A percentile compares a stretch with the other conserved stretches of the same genome.
Conservation (phyloP, 139 green algal genomes). For the Pycnococcus provasolii region DNA sequence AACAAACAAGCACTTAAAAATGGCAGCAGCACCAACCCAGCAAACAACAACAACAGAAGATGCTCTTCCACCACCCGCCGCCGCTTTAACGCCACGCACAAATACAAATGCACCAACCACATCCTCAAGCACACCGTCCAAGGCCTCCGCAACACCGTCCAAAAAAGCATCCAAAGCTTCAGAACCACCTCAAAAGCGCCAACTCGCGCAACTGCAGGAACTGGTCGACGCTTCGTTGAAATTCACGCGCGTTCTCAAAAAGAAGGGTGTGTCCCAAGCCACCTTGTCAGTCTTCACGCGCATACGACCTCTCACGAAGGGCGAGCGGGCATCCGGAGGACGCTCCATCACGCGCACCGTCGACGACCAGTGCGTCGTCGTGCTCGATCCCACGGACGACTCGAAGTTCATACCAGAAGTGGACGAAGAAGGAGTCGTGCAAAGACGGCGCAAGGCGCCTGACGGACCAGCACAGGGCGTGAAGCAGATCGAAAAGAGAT, state of each 20-base stretch:
- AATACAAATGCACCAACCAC: too few relatives aligned
- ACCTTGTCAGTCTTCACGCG: background rate
- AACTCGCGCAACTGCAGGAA: slow-evolving; percentile 6
- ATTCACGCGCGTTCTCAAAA: slow-evolving; percentile 24
- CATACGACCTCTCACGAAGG: too few relatives aligned
- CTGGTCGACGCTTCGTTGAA: slow-evolving; percentile 20
- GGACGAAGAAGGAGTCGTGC: slow-evolving; percentile 7
- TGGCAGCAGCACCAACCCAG: too few relatives aligned
- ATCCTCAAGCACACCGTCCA: too few relatives aligned
- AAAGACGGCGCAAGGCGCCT: background rate
- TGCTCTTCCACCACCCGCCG: too few relatives aligned
- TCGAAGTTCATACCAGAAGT: background rate
- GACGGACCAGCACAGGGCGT: background rate
- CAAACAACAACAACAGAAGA: too few relatives aligned
- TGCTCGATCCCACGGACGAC: slow-evolving; percentile 18
- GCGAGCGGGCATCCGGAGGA: too few relatives aligned
- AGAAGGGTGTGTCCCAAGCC: slow-evolving; percentile 19
- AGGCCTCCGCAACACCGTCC: too few relatives aligned
- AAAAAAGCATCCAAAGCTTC: too few relatives aligned
- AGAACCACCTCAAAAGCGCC: too few relatives aligned
- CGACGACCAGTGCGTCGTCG: slow-evolving; percentile 19
- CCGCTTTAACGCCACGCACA: too few relatives aligned
- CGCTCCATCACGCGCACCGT: background rate
- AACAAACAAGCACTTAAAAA: too few relatives aligned
- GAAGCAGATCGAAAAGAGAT: slow-evolving; percentile 19